These are phyloP conservation scores for Aspergillus ochraceoroseus DNA, from an alignment of 2,329 filamentous ascomycete species.

Conservation along the genomic window DNA sequence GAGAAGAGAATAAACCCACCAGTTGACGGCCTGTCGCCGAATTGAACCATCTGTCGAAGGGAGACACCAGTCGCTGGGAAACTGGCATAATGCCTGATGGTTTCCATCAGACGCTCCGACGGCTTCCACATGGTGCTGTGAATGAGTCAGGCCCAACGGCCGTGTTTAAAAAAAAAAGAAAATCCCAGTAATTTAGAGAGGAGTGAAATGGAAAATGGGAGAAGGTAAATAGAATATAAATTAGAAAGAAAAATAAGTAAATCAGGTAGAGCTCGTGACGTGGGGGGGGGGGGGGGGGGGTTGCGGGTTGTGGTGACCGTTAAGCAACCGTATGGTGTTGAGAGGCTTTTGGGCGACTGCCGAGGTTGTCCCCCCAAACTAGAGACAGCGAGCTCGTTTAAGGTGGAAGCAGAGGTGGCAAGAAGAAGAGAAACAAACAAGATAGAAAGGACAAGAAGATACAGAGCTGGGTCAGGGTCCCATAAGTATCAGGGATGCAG, in stretches of 20 bases:
- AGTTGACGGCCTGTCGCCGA: constrained; percentile 86
- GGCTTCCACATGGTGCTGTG: constrained; percentile 75
- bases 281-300: neutral
- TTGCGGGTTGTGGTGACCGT: constrained; percentile 2
- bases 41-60: constrained; percentile 98
- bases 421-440: neutral
- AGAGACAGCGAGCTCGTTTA: neutral
- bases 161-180: constrained; percentile 18
- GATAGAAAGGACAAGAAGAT: neutral
- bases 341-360: too few species aligned
- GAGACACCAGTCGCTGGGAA: constrained; percentile 96
- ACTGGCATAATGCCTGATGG: constrained; percentile 93
- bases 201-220: too few species aligned
- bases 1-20: constrained; percentile 51
- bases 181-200: too few species aligned
- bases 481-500: too few species aligned
- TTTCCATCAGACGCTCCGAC: constrained; percentile 86
- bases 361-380: neutral
- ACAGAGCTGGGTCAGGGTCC: neutral
- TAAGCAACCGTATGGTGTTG: constrained; percentile 4
- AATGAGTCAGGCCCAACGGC: constrained; percentile 28
- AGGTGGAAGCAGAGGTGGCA: neutral
- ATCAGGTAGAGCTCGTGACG: constrained; percentile 6
- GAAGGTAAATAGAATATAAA: neutral
- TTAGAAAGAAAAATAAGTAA: constrained; percentile 5